These are phyloP conservation scores for Claviceps quebecensis DNA, from an alignment of 2,329 filamentous ascomycete species.

Conservation along the genomic window DNA sequence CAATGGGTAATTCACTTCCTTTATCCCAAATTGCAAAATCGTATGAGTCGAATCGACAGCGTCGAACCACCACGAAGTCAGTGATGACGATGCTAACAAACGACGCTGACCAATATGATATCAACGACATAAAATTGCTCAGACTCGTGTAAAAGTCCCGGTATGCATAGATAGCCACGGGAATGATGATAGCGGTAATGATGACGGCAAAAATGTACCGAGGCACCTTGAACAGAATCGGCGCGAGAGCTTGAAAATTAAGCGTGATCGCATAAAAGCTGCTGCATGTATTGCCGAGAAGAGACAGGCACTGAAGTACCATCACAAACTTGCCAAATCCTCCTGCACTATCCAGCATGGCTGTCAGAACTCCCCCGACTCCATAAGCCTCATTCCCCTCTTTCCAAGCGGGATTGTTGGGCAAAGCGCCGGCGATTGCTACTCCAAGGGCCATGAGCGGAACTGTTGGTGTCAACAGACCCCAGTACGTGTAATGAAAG, in stretches of 20 bases:
- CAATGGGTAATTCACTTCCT: slow-evolving; percentile 28
- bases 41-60: slow-evolving; percentile 28
- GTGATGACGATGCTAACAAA: slow-evolving; percentile 35
- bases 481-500: slow-evolving; percentile 42
- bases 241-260: slow-evolving; percentile 49
- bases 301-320: slow-evolving; percentile 40
- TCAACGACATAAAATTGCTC: slow-evolving; percentile 41
- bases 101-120: slow-evolving; percentile 44
- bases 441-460: slow-evolving; percentile 49
- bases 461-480: slow-evolving; percentile 39
- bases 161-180: slow-evolving; percentile 41
- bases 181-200: slow-evolving; percentile 45
- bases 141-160: slow-evolving; percentile 42
- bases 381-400: slow-evolving; percentile 37
- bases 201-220: slow-evolving; percentile 43
- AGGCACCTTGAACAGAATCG: slow-evolving; percentile 39
- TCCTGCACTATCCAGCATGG: slow-evolving; percentile 42
- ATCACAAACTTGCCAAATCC: slow-evolving; percentile 50
- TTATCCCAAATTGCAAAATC: slow-evolving; percentile 35
- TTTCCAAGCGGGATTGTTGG: slow-evolving; percentile 39
- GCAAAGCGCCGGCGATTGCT: slow-evolving; percentile 47
- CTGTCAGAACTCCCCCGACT: slow-evolving; percentile 44
- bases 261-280: slow-evolving; percentile 49
- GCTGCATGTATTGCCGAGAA: slow-evolving; percentile 45
- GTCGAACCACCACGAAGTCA: slow-evolving; percentile 35